Evolutionary conservation across 1,139 yeast species (phyloP).

Genomic region (Saccharomyces hybrid): DNA sequence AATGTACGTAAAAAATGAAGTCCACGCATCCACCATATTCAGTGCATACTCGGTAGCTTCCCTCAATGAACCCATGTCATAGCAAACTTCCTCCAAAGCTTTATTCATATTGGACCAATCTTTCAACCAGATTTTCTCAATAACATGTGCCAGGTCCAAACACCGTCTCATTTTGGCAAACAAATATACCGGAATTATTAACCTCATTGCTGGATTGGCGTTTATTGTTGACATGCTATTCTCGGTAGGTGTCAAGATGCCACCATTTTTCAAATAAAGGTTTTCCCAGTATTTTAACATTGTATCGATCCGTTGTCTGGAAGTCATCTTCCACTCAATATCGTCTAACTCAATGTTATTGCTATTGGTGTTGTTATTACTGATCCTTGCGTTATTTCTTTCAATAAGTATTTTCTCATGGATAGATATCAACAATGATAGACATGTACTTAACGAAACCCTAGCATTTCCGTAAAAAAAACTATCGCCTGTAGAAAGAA

Average conservation of each 20-base stretch:
- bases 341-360: slow-evolving; percentile 35
- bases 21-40: slow-evolving; percentile 60
- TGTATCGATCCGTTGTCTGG: slow-evolving; percentile 49
- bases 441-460: slow-evolving; percentile 48
- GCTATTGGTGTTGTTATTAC: slow-evolving; percentile 20
- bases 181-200: slow-evolving; percentile 55
- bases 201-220: slow-evolving; percentile 48
- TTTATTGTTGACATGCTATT: slow-evolving; percentile 37
- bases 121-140: slow-evolving; percentile 50
- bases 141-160: slow-evolving; percentile 49
- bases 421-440: slow-evolving; percentile 61
- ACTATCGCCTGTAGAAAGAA: slow-evolving; percentile 40
- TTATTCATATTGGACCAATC: slow-evolving; percentile 63
- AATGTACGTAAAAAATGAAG: slow-evolving; percentile 53
- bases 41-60: slow-evolving; percentile 52
- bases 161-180: slow-evolving; percentile 59
- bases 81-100: slow-evolving; percentile 35
- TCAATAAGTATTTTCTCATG: slow-evolving; percentile 62
- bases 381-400: slow-evolving; percentile 32
- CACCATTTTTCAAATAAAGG: slow-evolving; percentile 51
- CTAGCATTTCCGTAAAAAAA: slow-evolving; percentile 33
- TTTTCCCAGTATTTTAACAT: slow-evolving; percentile 61
- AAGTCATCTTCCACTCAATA: slow-evolving; percentile 54
- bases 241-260: slow-evolving; percentile 46
- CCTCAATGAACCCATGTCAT: slow-evolving; percentile 43